A percentile compares a stretch with the other conserved stretches of the same genome.
These are phyloP conservation scores for Clonostachys rosea DNA, from an alignment of 2,329 filamentous ascomycete genomes.

Conservation along the genomic window DNA sequence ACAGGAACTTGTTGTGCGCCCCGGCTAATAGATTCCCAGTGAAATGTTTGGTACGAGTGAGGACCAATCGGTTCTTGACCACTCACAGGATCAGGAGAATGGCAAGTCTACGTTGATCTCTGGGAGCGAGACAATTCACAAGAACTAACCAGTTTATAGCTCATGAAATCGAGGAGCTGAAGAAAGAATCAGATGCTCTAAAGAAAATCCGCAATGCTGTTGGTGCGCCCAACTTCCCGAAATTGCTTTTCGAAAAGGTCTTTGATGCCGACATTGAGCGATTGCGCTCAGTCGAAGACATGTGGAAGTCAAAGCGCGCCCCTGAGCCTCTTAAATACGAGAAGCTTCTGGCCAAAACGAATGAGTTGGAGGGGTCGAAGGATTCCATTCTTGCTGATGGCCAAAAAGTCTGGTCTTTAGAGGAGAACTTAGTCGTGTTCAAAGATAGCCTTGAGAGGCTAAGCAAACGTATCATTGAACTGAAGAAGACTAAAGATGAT, in stretches of 20 bases:
- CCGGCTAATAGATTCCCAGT: conserved; percentile 8
- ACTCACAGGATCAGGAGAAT: conserved; percentile 77
- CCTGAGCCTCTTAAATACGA: conserved; percentile 72
- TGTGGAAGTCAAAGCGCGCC: conserved; percentile 83
- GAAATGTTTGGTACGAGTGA: conserved; percentile 93
- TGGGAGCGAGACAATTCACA: background rate
- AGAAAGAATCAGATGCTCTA: conserved; percentile 76
- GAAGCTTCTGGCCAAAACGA: conserved; percentile 47
- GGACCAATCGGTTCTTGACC: conserved; percentile 77
- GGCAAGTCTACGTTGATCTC: conserved; percentile 31
- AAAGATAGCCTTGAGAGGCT: conserved; percentile 76
- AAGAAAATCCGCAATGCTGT: conserved; percentile 79
- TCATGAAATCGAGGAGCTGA: conserved; percentile 82
- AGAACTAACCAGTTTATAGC: conserved; percentile 21
- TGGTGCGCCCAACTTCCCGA: conserved; percentile 71
- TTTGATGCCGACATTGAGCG: conserved; percentile 82
- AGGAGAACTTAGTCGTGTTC: conserved; percentile 84
- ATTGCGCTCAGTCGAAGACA: conserved; percentile 82
- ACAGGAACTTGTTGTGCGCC: conserved; percentile 5
- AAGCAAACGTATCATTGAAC: conserved; percentile 65
- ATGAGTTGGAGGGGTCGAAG: conserved; percentile 40
- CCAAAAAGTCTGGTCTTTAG: conserved; percentile 74
- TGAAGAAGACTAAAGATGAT: conserved; percentile 45
- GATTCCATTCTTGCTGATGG: conserved; percentile 58
- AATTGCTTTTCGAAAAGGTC: conserved; percentile 87